A percentile compares a stretch with the other conserved stretches of the same genome.
phyloP scores from a whole-genome alignment of 2,329 filamentous ascomycete genomes.

The Talaromyces sp. region DNA sequence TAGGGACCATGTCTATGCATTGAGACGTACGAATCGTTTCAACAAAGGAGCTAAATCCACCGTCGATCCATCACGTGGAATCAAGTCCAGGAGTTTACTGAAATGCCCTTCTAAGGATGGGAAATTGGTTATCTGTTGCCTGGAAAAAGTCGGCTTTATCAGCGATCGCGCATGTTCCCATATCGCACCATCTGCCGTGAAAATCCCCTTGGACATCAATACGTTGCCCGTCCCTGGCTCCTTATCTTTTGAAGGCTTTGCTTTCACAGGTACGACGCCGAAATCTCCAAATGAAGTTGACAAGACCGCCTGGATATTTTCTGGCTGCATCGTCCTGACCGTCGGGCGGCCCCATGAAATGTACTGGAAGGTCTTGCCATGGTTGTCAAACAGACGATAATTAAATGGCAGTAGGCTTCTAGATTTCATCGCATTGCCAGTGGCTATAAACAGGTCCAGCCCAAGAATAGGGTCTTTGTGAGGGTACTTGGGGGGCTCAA shows the following conservation, averaged over 20 bases:
- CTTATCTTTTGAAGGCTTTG: not conserved
- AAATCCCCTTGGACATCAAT: constrained; percentile 24
- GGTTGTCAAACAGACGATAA: not conserved
- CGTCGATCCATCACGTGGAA: constrained; percentile 47
- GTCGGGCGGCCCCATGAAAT: not conserved
- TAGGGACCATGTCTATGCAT: constrained; percentile 26
- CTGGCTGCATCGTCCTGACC: not conserved
- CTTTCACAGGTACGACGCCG: not conserved
- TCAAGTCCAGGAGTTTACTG: constrained; percentile 49
- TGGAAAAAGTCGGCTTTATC: not conserved
- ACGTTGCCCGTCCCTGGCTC: not conserved
- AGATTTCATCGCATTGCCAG: not conserved
- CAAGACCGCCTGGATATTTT: not conserved
- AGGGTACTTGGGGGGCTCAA: not conserved
- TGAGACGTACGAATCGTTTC: constrained; percentile 47
- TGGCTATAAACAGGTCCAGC: not conserved
- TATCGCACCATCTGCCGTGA: constrained; percentile 73
- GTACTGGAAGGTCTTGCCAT: not conserved
- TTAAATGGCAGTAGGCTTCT: not conserved
- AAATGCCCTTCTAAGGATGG: constrained; percentile 57
- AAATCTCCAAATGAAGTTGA: not conserved
- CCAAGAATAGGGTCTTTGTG: not conserved
- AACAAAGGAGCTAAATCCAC: constrained; percentile 25
- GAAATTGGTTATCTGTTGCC: constrained; percentile 46
- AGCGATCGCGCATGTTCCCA: constrained; percentile 26